phyloP scores from a whole-genome alignment of 495 filamentous ascomycete genomes.

The Baudoinia panamericana region DNA sequence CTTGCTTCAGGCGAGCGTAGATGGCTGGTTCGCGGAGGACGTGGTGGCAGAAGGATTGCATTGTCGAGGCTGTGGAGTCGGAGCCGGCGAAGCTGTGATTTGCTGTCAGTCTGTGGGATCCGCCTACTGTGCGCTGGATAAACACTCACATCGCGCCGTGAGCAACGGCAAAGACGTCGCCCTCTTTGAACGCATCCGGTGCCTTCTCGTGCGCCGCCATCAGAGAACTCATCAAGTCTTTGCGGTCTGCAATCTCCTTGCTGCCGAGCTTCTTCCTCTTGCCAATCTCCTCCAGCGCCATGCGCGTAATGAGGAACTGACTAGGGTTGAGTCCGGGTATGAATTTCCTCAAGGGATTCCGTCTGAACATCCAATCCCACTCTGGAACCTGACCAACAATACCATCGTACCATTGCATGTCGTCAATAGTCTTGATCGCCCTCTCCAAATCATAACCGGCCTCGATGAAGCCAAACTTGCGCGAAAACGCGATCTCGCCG shows the following conservation, averaged over 20 bases:
- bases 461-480: slow-evolving; percentile 50
- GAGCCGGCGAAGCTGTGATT: slow-evolving; percentile 19
- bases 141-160: slow-evolving; percentile 39
- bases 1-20: slow-evolving; percentile 13
- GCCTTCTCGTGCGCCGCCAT: slow-evolving; percentile 37
- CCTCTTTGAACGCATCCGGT: slow-evolving; percentile 35
- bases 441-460: slow-evolving; percentile 44
- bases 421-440: slow-evolving; percentile 41
- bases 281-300: slow-evolving; percentile 38
- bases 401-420: slow-evolving; percentile 42
- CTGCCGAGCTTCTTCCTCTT: slow-evolving; percentile 33
- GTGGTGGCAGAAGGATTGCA: slow-evolving; percentile 20
- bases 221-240: slow-evolving; percentile 38
- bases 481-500: slow-evolving; percentile 49
- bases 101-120: neutral
- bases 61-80: slow-evolving; percentile 21
- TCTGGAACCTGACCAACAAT: slow-evolving; percentile 41
- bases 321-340: slow-evolving; percentile 36
- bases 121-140: neutral
- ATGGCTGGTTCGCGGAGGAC: slow-evolving; percentile 16
- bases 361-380: slow-evolving; percentile 34
- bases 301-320: slow-evolving; percentile 37
- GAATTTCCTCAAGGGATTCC: slow-evolving; percentile 37
- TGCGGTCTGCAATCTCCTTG: slow-evolving; percentile 24
- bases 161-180: slow-evolving; percentile 42